Evolutionary conservation across 2,329 filamentous ascomycete genomes (phyloP).

Genomic region (Colletotrichum chrysophilum): DNA sequence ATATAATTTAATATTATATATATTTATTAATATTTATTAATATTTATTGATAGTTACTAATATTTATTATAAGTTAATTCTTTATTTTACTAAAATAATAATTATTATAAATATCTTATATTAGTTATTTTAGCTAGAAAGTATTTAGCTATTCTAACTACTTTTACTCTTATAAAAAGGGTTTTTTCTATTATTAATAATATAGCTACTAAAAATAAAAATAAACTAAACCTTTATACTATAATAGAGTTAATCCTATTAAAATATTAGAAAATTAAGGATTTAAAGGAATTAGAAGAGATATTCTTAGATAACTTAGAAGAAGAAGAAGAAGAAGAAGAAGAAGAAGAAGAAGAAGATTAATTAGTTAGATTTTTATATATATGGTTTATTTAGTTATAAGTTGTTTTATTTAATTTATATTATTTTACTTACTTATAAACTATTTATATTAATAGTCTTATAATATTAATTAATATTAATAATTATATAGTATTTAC

Average conservation of each 20-base stretch:
- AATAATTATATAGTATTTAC: background rate
- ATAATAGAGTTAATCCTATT: no score
- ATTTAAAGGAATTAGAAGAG: no score
- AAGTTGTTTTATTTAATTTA: background rate
- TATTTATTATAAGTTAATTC: background rate
- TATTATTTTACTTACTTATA: background rate
- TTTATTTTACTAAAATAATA: background rate
- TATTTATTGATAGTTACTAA: background rate
- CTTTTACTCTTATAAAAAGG: background rate
- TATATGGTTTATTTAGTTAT: background rate
- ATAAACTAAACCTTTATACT: no score
- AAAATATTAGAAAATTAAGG: no score
- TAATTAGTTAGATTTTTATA: background rate
- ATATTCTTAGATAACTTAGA: no score
- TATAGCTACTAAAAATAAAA: no score
- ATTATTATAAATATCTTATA: background rate
- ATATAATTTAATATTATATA: background rate
- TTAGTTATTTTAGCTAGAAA: background rate
- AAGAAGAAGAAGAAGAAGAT: background rate
- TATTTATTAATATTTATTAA: background rate
- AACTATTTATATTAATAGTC: background rate
- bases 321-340: background rate
- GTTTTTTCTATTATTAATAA: no score
- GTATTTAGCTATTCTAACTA: conserved; percentile 22
- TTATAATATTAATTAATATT: background rate